Base-by-base conservation (phyloP, 306 rosid genomes). In the Cicer judaicum region DNA sequence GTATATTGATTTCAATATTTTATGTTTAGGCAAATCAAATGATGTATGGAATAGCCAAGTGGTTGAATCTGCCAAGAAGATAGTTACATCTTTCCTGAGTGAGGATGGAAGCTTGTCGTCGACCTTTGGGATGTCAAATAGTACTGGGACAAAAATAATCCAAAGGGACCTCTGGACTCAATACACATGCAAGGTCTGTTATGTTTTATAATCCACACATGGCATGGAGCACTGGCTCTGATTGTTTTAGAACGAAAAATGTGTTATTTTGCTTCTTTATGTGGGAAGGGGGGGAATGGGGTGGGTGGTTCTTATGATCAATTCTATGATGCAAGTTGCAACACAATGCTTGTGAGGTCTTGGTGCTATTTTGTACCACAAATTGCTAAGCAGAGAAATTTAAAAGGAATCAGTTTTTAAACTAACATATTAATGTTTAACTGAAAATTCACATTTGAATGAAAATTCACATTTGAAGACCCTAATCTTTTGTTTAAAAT, bases 141-240 rank as follows among this genome's bases (percentile, higher is more conserved):
- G 52, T 81, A 47, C 15, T 62, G 89, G 84, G 68, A 57, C 29
- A 57, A 85, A 84, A 68, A 55, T 77, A 57, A 74, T 77, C 10
- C 89, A 83, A 74, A 89, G 92, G 86, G 97, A 91, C 74, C 82
- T 93, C 63, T 93, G 98, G 98, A 88, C 94, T 53, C 98, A 83
- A 80, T 88, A 91, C 79, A 69, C 60, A 48, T 93, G 98, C 90
- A 76, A 91, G 98, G 98, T 85, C 39, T 76, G 77, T n/a, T 71
- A 42, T 52, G 67, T 61, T 82, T 68, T 74, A 54, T 15, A 59
- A 57, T 73, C 59, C 67, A 19, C 67, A 19, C 18, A 16, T 69
- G 73, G 36, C 72, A 66, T 40, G n/a, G 42, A 7, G 41, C 21
- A 12, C 49, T 49, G 3, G 7, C 34, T 42, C 75, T 52, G 43